A percentile compares a stretch with the other conserved stretches of the same genome.
Conservation (phyloP, 805 yeast genomes). For the Candida sonorensis region DNA sequence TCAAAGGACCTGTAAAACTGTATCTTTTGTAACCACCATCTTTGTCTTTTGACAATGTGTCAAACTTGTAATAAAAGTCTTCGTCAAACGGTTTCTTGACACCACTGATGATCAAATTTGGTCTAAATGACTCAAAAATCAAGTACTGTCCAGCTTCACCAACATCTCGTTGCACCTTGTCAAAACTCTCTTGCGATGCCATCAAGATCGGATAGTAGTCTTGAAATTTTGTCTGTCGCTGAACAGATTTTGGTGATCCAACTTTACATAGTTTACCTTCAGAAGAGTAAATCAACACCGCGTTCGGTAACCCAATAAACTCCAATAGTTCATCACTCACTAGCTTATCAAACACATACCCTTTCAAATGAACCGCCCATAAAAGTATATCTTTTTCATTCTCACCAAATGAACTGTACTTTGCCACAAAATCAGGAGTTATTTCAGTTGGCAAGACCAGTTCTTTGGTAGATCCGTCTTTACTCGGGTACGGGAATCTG, state of each 20-base stretch:
- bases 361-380: slow-evolving; percentile 16
- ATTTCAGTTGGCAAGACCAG: slow-evolving; percentile 17
- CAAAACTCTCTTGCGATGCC: slow-evolving; percentile 18
- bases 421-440: slow-evolving; percentile 10
- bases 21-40: slow-evolving; percentile 5
- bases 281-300: slow-evolving; percentile 17
- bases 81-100: slow-evolving; percentile 19
- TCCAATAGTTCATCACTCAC: slow-evolving; percentile 14
- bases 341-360: slow-evolving; percentile 16
- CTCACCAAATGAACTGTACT: slow-evolving; percentile 10
- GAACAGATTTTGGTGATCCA: slow-evolving; percentile 16
- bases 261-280: slow-evolving; percentile 22
- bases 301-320: slow-evolving; percentile 13
- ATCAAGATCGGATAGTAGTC: slow-evolving; percentile 26
- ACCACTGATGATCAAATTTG: slow-evolving; percentile 20
- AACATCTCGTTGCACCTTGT: slow-evolving; percentile 6
- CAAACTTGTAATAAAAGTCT: slow-evolving; percentile 22
- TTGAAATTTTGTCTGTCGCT: slow-evolving; percentile 22
- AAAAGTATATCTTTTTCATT: slow-evolving; percentile 5
- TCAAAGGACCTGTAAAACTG: slow-evolving; percentile 18
- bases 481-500: slow-evolving; percentile 14
- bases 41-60: slow-evolving; percentile 7
- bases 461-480: neutral
- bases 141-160: slow-evolving; percentile 11
- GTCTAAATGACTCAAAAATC: slow-evolving; percentile 19